These are phyloP conservation scores for Boletellus ananiceps DNA, from an alignment of 768 basidiomycete species.

Conservation along the genomic window DNA sequence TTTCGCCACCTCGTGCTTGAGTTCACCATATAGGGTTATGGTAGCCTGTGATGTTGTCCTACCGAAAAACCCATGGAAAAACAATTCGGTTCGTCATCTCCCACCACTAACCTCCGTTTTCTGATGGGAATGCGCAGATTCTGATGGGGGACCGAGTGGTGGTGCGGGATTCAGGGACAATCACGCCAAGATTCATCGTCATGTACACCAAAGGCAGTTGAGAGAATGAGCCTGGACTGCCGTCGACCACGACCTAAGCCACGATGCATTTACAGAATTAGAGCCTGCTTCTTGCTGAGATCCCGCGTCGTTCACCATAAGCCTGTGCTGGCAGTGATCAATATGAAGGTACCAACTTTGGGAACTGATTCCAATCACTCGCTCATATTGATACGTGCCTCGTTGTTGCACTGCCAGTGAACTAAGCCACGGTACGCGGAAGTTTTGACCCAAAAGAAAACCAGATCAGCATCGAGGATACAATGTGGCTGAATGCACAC, in stretches of 20 bases:
- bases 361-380: constrained; percentile 2
- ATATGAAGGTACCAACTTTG: constrained; percentile 22
- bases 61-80: constrained; percentile 25
- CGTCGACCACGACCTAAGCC: constrained; percentile 9
- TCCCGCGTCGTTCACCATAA: constrained; percentile 18
- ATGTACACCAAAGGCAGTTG: constrained; percentile 47
- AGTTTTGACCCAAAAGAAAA: constrained; percentile 4
- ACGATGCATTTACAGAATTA: constrained; percentile 22
- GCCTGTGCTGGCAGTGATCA: constrained; percentile 18
- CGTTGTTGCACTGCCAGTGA: constrained; percentile 23
- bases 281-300: constrained; percentile 17
- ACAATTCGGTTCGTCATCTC: constrained; percentile 24
- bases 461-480: constrained; percentile 24
- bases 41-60: constrained; percentile 55
- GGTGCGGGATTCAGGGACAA: constrained; percentile 49
- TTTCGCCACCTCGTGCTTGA: constrained; percentile 61
- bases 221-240: constrained; percentile 16
- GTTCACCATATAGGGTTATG: constrained; percentile 63
- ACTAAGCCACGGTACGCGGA: constrained; percentile 18
- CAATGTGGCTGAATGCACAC: constrained; percentile 21
- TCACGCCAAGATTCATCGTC: constrained; percentile 54
- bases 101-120: constrained; percentile 17
- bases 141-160: constrained; percentile 49
- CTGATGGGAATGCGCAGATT: constrained; percentile 35
- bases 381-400: constrained; percentile 22